Evolutionary conservation across 2,329 filamentous ascomycete genomes (phyloP).

Genomic region (Fusarium devonianum): DNA sequence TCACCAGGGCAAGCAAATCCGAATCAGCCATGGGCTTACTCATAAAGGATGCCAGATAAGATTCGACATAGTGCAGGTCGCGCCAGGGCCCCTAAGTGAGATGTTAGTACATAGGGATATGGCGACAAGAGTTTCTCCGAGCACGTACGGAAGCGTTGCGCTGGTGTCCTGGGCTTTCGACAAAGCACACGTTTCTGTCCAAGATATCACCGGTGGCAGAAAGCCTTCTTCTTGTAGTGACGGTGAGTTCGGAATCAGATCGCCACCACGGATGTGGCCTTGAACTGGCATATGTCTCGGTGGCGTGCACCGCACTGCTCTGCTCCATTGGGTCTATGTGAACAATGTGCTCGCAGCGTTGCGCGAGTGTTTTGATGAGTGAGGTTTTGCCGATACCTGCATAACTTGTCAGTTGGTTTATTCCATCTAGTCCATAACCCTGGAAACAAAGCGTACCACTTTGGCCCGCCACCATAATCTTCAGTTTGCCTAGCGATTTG

Average conservation of each 20-base stretch:
- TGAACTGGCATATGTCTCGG: constrained; percentile 80
- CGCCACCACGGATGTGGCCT: constrained; percentile 90
- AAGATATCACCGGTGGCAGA: constrained; percentile 72
- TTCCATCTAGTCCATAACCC: neutral
- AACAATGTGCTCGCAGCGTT: constrained; percentile 88
- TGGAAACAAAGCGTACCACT: constrained; percentile 61
- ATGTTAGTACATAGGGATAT: constrained; percentile 46
- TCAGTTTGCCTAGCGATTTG: constrained; percentile 83
- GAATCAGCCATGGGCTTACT: constrained; percentile 69
- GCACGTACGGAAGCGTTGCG: constrained; percentile 59
- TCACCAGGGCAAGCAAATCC: constrained; percentile 79
- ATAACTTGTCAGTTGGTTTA: constrained; percentile 17
- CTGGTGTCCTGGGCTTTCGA: constrained; percentile 78
- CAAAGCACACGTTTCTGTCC: constrained; percentile 92
- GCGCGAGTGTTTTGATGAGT: constrained; percentile 86
- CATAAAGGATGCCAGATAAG: constrained; percentile 43
- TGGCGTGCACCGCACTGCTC: constrained; percentile 49
- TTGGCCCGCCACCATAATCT: constrained; percentile 84
- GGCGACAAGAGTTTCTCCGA: constrained; percentile 1
- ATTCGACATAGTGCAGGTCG: constrained; percentile 75
- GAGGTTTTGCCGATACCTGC: constrained; percentile 87
- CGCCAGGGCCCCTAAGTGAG: constrained; percentile 63
- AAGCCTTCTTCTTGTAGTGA: constrained; percentile 69
- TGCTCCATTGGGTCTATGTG: constrained; percentile 77
- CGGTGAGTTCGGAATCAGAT: constrained; percentile 74